Percentiles rank a stretch among this genome's conserved stretches.
Conservation (phyloP, 73 alveolate genomes). For the Uronychia binucleata region DNA sequence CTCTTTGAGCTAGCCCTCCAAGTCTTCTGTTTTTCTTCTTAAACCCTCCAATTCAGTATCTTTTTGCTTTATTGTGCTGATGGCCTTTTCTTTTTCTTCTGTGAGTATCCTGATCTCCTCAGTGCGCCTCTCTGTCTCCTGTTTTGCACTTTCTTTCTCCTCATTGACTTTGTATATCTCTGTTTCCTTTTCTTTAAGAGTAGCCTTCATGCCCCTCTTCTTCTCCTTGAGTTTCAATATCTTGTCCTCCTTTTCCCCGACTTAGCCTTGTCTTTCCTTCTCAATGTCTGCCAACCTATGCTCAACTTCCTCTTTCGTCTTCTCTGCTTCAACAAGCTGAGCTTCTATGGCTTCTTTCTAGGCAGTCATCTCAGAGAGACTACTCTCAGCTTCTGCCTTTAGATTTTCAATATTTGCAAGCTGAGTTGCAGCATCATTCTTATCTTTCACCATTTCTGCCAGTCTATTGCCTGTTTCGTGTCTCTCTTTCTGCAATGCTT, state of each 20-base stretch:
- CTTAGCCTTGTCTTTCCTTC: not conserved
- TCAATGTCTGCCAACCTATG: slow-evolving; percentile 19
- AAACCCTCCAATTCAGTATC: not conserved
- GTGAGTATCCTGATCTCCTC: not conserved
- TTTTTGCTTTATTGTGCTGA: too few species aligned
- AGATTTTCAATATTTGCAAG: not conserved
- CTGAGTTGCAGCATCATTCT: not conserved
- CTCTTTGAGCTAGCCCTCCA: not conserved
- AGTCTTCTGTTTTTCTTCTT: not conserved
- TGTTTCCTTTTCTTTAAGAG: not conserved
- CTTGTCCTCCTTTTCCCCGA: not conserved
- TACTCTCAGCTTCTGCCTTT: not conserved
- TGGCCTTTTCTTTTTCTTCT: not conserved
- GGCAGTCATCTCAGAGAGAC: not conserved
- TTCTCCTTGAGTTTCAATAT: not conserved
- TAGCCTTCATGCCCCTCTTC: not conserved
- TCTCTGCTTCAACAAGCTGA: not conserved
- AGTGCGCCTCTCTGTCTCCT: not conserved
- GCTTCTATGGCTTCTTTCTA: slow-evolving; percentile 13
- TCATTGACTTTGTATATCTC: not conserved
- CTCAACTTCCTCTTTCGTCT: not conserved
- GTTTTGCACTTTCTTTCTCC: not conserved
- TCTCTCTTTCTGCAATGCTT: not conserved
- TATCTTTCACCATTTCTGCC: too few species aligned
- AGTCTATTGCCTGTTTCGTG: too few species aligned